A percentile compares a stretch with the other conserved stretches of the same genome.
Conservation (phyloP, 2,329 filamentous ascomycete species). For the Beauveria brongniartii region DNA sequence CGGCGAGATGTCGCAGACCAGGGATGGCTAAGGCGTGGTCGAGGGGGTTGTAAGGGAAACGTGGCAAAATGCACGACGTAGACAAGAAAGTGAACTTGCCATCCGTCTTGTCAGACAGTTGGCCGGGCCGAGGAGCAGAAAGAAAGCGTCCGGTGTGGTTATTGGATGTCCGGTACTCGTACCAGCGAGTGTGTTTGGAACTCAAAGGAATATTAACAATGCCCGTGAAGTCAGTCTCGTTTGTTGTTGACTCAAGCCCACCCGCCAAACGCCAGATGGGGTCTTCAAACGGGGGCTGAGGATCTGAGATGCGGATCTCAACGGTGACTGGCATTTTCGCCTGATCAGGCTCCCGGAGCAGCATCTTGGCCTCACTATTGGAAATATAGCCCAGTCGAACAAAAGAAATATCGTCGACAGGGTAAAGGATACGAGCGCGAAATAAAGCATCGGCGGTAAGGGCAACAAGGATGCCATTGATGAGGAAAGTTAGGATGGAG, state of each 20-base stretch:
- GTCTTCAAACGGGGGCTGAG: constrained; percentile 43
- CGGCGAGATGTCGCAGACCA: constrained; percentile 68
- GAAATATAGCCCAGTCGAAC: constrained; percentile 84
- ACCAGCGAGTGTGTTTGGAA: constrained; percentile 62
- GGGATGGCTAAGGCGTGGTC: constrained; percentile 75
- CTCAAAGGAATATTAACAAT: constrained; percentile 56
- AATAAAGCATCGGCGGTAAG: constrained; percentile 73
- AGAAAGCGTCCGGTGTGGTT: constrained; percentile 78
- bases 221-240: constrained; percentile 76
- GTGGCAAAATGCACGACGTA: constrained; percentile 85
- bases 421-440: constrained; percentile 61
- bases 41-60: constrained; percentile 82
- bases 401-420: constrained; percentile 70
- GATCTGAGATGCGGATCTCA: constrained; percentile 51
- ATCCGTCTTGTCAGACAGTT: constrained; percentile 48
- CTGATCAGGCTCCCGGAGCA: constrained; percentile 77
- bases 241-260: constrained; percentile 55
- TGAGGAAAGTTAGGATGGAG: constrained; percentile 58
- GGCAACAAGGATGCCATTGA: constrained; percentile 63
- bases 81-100: constrained; percentile 83
- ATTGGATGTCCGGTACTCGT: constrained; percentile 80
- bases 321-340: constrained; percentile 67
- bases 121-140: constrained; percentile 64
- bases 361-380: constrained; percentile 65
- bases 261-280: constrained; percentile 60